Conservation (phyloP, 345 rosid genomes). For the Citrus medica region DNA sequence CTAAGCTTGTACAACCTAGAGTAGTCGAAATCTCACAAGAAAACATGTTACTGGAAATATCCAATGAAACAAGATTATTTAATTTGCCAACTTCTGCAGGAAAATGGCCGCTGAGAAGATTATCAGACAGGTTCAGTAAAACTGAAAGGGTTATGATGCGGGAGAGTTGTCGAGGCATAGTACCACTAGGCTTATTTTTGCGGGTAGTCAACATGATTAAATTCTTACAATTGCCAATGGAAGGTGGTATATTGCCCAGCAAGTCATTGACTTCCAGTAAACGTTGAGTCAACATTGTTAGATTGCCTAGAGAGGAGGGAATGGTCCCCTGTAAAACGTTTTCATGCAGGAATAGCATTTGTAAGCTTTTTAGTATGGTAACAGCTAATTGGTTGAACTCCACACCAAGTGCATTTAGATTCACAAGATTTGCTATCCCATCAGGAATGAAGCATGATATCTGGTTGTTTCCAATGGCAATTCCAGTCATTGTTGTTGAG, state of each 20-base stretch:
- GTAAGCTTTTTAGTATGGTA: too few species aligned
- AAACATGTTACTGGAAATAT: conserved; percentile 13
- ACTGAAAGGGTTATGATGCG: background rate
- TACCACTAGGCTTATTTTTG: conserved; percentile 9
- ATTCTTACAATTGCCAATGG: background rate
- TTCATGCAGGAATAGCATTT: too few species aligned
- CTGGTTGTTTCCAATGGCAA: too few species aligned
- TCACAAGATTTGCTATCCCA: too few species aligned
- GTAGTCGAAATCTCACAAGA: background rate
- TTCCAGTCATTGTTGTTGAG: too few species aligned
- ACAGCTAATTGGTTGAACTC: too few species aligned
- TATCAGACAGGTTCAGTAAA: background rate
- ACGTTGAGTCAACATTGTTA: too few species aligned
- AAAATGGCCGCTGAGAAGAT: conserved; percentile 8
- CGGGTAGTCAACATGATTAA: background rate
- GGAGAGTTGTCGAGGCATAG: background rate
- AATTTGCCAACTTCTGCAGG: conserved; percentile 7
- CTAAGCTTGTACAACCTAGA: conserved; percentile 11
- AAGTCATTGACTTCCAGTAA: too few species aligned
- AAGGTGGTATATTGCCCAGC: background rate
- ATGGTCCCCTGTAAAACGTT: too few species aligned
- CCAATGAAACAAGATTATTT: background rate
- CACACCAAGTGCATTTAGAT: too few species aligned
- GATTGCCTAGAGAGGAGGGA: too few species aligned
- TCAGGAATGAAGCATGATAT: too few species aligned